phyloP scores from a whole-genome alignment of 1,284 basidiomycete species.

The Sporisorium exsertum region DNA sequence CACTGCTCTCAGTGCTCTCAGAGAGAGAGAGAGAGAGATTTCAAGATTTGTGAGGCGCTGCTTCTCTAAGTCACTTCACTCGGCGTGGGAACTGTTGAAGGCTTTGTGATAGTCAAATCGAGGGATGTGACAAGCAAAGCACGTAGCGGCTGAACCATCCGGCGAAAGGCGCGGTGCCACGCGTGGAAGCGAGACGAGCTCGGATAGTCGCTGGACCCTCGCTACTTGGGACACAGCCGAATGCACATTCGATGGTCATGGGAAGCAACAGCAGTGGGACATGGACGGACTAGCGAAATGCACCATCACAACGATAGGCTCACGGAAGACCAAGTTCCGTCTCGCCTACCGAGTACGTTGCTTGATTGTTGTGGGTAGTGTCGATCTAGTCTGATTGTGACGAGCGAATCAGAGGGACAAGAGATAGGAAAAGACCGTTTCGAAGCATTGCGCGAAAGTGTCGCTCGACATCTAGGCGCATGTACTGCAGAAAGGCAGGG shows the following conservation, averaged over 20 bases:
- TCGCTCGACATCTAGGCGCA: background rate
- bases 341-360: constrained; percentile 4
- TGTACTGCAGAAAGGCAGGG: background rate
- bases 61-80: background rate
- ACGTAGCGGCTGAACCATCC: background rate
- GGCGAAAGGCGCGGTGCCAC: constrained; percentile 6
- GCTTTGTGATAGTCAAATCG: background rate
- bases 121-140: background rate
- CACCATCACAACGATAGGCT: background rate
- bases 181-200: background rate
- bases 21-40: too few species aligned
- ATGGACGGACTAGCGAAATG: background rate
- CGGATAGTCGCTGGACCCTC: background rate
- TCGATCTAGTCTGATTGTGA: background rate
- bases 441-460: background rate
- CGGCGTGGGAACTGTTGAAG: too few species aligned
- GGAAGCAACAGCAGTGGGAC: background rate
- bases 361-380: background rate
- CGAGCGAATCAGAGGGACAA: background rate
- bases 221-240: background rate
- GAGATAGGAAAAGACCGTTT: constrained; percentile 2
- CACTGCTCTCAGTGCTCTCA: background rate
- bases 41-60: background rate
- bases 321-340: constrained; percentile 10
- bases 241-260: background rate